phyloP scores from a whole-genome alignment of 108 stramenopile genomes.

The Nitzschia putrida region DNA sequence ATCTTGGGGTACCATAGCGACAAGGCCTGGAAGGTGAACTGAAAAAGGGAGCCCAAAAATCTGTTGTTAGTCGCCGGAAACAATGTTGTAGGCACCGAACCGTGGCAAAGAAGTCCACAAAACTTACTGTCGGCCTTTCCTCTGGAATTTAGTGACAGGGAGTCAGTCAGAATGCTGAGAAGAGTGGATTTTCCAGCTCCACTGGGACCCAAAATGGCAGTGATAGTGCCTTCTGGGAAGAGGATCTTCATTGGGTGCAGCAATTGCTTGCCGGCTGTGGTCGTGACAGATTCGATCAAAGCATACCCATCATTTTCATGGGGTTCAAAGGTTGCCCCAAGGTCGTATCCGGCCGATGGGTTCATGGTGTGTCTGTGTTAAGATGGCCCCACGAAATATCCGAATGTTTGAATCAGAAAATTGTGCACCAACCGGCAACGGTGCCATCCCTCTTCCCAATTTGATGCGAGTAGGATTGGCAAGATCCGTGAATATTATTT shows the following conservation, averaged over 20 bases:
- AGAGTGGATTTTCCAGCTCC: constrained; percentile 61
- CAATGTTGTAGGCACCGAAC: neutral
- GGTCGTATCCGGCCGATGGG: no score
- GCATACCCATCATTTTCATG: constrained; percentile 12
- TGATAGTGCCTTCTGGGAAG: constrained; percentile 51
- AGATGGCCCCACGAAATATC: no score
- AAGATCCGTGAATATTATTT: no score
- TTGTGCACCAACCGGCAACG: no score
- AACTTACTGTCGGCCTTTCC: constrained; percentile 47
- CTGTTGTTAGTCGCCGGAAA: neutral
- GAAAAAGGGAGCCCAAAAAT: neutral
- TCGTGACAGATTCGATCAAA: constrained; percentile 17
- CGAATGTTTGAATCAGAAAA: no score
- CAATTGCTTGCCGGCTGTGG: constrained; percentile 22
- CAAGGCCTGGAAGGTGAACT: constrained; percentile 51
- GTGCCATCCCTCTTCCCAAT: no score
- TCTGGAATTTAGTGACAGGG: constrained; percentile 31
- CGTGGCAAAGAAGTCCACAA: no score
- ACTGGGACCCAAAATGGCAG: constrained; percentile 57
- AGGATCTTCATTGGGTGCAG: constrained; percentile 45
- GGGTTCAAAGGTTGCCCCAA: constrained; percentile 16
- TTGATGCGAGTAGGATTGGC: no score
- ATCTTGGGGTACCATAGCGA: constrained; percentile 49
- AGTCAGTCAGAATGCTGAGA: constrained; percentile 48
- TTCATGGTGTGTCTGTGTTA: no score